These are phyloP conservation scores for Lactarius quietus DNA, from an alignment of 768 basidiomycete species.

Conservation along the genomic window DNA sequence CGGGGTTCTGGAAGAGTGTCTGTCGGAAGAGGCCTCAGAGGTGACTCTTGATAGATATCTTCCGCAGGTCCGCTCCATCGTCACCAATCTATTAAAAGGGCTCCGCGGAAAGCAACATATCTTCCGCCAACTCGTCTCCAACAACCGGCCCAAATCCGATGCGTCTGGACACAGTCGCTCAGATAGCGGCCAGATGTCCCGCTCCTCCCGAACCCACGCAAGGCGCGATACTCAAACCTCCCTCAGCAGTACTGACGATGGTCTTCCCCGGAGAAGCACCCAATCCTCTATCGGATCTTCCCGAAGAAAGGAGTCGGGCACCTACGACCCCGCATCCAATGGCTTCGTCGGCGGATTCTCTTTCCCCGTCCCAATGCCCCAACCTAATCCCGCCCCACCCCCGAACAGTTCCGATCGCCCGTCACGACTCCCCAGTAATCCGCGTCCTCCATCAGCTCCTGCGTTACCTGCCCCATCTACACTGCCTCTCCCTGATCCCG, in stretches of 20 bases:
- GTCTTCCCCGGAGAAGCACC: slow-evolving; percentile 26
- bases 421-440: slow-evolving; percentile 12
- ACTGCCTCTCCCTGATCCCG: slow-evolving; percentile 25
- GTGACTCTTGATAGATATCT: slow-evolving; percentile 87
- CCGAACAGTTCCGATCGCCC: slow-evolving; percentile 6
- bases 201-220: slow-evolving; percentile 48
- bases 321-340: slow-evolving; percentile 22
- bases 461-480: not conserved
- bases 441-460: slow-evolving; percentile 7
- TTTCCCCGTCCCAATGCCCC: slow-evolving; percentile 22
- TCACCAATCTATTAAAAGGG: slow-evolving; percentile 89
- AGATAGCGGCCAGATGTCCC: slow-evolving; percentile 40
- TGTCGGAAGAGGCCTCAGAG: slow-evolving; percentile 84
- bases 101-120: slow-evolving; percentile 88
- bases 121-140: slow-evolving; percentile 73
- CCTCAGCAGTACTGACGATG: slow-evolving; percentile 34
- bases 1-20: slow-evolving; percentile 81
- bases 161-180: slow-evolving; percentile 45
- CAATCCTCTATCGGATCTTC: slow-evolving; percentile 9
- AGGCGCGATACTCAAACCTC: slow-evolving; percentile 34
- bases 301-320: slow-evolving; percentile 29
- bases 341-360: slow-evolving; percentile 54
- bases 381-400: slow-evolving; percentile 20
- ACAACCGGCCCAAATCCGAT: slow-evolving; percentile 52
- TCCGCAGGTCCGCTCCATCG: slow-evolving; percentile 87